Conservation (phyloP, 148 eudicot genomes). For the Chenopodium formosanum region DNA sequence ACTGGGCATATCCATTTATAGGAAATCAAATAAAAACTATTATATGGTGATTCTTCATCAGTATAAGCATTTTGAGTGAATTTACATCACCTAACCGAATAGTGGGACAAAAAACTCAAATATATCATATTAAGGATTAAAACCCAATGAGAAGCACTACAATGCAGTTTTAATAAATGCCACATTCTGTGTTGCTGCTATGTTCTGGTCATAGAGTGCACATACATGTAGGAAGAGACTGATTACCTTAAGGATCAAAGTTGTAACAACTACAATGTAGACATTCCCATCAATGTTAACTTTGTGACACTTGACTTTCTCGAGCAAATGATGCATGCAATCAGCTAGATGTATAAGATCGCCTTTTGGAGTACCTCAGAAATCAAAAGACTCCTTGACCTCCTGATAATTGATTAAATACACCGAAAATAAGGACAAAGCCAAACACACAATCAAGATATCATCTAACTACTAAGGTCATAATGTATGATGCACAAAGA, state of each 20-base stretch:
- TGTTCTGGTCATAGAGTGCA: neutral
- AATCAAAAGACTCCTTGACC: slow-evolving; percentile 33
- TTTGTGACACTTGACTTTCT: slow-evolving; percentile 40
- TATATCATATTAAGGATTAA: neutral
- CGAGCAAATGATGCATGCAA: slow-evolving; percentile 44
- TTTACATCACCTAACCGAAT: neutral
- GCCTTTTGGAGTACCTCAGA: slow-evolving; percentile 43
- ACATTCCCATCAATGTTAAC: slow-evolving; percentile 48
- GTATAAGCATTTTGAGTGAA: neutral
- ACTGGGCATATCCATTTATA: neutral
- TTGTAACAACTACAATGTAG: slow-evolving; percentile 41
- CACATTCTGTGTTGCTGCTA: neutral
- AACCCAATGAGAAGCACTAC: neutral
- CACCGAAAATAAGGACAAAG: slow-evolving; percentile 1
- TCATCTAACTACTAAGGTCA: neutral
- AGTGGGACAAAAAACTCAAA: neutral
- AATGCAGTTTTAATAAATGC: no score
- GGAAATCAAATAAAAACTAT: neutral
- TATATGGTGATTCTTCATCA: neutral
- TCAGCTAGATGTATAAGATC: slow-evolving; percentile 41
- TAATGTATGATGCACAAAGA: neutral
- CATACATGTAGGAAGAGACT: neutral
- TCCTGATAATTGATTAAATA: slow-evolving; percentile 25
- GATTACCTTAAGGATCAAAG: slow-evolving; percentile 46
- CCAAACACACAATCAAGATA: neutral